Conservation (phyloP, 2,329 filamentous ascomycete genomes). For the Trichoderma endophyticum region DNA sequence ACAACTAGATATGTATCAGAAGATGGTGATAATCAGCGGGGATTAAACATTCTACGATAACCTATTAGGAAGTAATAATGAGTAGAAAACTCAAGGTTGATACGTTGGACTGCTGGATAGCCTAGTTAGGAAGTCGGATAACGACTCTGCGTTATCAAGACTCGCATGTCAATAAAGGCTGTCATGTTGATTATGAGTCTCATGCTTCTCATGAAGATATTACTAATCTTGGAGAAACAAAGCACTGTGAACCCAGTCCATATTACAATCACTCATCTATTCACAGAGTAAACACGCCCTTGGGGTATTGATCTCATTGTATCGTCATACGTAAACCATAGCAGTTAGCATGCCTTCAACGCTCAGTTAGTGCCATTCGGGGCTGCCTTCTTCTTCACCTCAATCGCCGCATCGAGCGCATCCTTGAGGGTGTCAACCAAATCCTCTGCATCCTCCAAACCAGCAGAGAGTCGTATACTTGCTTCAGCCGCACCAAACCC, state of each 20-base stretch:
- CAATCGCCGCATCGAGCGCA: slow-evolving; percentile 21
- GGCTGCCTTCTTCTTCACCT: slow-evolving; percentile 16
- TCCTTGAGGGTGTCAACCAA: slow-evolving; percentile 38
- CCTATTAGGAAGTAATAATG: background rate
- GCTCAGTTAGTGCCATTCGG: background rate
- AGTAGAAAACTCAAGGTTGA: background rate
- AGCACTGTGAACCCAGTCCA: background rate
- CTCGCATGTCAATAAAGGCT: background rate
- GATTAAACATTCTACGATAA: background rate
- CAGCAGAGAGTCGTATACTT: slow-evolving; percentile 46
- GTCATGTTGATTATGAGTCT: background rate
- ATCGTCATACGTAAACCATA: background rate
- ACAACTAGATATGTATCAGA: background rate
- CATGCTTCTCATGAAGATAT: background rate
- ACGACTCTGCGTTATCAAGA: background rate
- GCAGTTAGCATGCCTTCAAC: background rate
- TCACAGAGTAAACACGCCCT: background rate
- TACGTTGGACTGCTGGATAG: background rate
- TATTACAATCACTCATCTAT: background rate
- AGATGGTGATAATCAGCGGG: background rate
- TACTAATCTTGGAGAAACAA: background rate
- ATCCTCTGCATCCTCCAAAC: slow-evolving; percentile 43
- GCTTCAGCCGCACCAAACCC: slow-evolving; percentile 38
- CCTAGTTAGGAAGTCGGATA: background rate
- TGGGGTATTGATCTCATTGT: background rate